Evolutionary conservation across 2,329 filamentous ascomycete species (phyloP).

Genomic region (Blumeriella jaapii): DNA sequence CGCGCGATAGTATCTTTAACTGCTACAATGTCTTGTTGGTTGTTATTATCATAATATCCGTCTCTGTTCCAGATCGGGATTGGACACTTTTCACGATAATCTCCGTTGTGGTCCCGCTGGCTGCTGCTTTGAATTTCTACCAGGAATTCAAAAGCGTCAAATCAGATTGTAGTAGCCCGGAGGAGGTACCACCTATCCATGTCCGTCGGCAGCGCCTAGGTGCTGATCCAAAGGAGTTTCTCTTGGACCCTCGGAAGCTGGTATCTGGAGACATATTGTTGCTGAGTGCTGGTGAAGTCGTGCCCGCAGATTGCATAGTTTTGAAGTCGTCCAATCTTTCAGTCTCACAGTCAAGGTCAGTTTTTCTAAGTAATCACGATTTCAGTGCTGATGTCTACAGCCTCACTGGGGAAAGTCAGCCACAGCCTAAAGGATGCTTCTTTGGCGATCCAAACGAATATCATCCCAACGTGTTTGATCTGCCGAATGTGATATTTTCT

Average conservation of each 20-base stretch:
- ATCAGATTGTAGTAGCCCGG: neutral
- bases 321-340: constrained; percentile 6
- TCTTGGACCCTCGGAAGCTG: constrained; percentile 1
- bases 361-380: neutral
- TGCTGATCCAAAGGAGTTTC: neutral
- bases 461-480: constrained; percentile 1
- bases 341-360: constrained; percentile 8
- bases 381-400: neutral
- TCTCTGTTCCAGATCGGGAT: constrained; percentile 2
- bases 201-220: neutral
- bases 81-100: constrained; percentile 4
- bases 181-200: neutral
- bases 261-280: constrained; percentile 7
- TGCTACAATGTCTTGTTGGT: constrained; percentile 5
- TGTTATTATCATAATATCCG: constrained; percentile 4
- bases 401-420: constrained; percentile 7
- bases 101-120: neutral
- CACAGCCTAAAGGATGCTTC: constrained; percentile 2
- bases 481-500: constrained; percentile 5
- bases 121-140: neutral
- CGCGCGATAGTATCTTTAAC: neutral
- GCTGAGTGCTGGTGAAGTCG: constrained; percentile 3
- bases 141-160: neutral
- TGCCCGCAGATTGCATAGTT: constrained; percentile 8
- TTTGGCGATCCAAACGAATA: neutral